These are phyloP conservation scores for Powellomyces hirtus DNA, from an alignment of 192 early-diverging fungal genomes.

Conservation along the genomic window DNA sequence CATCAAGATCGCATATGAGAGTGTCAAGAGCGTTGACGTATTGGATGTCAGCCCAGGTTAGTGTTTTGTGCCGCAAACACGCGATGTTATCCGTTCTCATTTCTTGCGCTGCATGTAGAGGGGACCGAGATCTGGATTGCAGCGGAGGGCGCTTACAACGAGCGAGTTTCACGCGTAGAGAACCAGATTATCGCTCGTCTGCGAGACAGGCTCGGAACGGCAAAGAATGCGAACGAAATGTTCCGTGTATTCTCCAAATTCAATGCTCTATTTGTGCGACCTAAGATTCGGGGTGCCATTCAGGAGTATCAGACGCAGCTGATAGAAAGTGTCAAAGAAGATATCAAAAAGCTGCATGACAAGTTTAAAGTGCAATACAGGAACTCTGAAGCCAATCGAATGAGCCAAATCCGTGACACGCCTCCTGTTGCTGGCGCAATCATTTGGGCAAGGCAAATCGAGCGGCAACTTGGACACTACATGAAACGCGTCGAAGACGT, in stretches of 20 bases:
- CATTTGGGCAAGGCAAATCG: slow-evolving; percentile 97
- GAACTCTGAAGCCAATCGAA: slow-evolving; percentile 80
- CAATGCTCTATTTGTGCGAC: slow-evolving; percentile 98
- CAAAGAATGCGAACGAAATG: slow-evolving; percentile 98
- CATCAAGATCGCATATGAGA: slow-evolving; percentile 86
- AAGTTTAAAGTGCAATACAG: slow-evolving; percentile 93
- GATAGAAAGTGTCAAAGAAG: slow-evolving; percentile 98
- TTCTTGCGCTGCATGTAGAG: slow-evolving; percentile 44
- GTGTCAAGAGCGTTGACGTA: slow-evolving; percentile 89
- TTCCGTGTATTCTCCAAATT: slow-evolving; percentile 99
- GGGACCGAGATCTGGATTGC: slow-evolving; percentile 92
- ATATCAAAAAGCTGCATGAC: slow-evolving; percentile 91
- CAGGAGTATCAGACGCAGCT: slow-evolving; percentile 99
- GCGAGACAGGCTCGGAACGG: slow-evolving; percentile 90
- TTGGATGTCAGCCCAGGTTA: slow-evolving; percentile 82
- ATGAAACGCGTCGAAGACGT: slow-evolving; percentile 99
- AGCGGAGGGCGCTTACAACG: slow-evolving; percentile 90
- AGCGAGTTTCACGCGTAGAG: slow-evolving; percentile 91
- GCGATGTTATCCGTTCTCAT: slow-evolving; percentile 17
- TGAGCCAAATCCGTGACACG: slow-evolving; percentile 90
- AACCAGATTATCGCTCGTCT: slow-evolving; percentile 95
- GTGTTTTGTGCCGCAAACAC: neutral
- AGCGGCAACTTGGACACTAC: slow-evolving; percentile 90
- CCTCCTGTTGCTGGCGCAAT: slow-evolving; percentile 92
- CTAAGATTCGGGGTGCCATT: slow-evolving; percentile 99